Evolutionary conservation across 2,329 filamentous ascomycete genomes (phyloP).

Genomic region (Phialocephala sp.): DNA sequence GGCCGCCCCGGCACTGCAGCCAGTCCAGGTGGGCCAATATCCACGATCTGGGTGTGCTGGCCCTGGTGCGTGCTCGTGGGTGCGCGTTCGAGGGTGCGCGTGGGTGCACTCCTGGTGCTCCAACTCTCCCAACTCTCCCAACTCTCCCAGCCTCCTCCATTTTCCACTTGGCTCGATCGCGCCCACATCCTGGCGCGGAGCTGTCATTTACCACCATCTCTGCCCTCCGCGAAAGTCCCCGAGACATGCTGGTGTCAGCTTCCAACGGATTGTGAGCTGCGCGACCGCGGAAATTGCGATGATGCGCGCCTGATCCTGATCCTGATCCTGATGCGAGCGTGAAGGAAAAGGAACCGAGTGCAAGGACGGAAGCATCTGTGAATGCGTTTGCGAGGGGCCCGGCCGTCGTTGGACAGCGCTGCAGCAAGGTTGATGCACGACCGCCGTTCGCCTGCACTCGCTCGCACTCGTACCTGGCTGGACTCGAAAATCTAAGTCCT

Average conservation of each 20-base stretch:
- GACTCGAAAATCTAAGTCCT: neutral
- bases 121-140: neutral
- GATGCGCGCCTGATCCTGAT: neutral
- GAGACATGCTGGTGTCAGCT: neutral
- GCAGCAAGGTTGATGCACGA: neutral
- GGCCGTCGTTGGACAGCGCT: neutral
- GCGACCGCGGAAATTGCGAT: neutral
- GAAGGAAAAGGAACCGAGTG: neutral
- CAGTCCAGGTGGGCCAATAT: neutral
- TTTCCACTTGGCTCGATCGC: neutral
- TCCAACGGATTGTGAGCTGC: neutral
- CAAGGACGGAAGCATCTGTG: neutral
- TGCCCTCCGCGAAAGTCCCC: neutral
- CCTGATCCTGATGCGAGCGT: neutral
- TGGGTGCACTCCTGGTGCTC: neutral
- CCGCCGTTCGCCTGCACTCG: neutral
- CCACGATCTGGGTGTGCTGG: neutral
- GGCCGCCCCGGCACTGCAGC: neutral
- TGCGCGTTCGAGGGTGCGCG: too few relatives aligned
- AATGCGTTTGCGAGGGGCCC: neutral
- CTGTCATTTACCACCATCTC: neutral
- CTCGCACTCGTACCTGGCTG: constrained; percentile 4
- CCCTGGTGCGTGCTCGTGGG: too few relatives aligned
- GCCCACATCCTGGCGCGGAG: neutral
- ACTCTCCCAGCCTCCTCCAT: constrained; percentile 5